Conservation (phyloP, 1,284 basidiomycete species). For the Cystobasidium sp. region DNA sequence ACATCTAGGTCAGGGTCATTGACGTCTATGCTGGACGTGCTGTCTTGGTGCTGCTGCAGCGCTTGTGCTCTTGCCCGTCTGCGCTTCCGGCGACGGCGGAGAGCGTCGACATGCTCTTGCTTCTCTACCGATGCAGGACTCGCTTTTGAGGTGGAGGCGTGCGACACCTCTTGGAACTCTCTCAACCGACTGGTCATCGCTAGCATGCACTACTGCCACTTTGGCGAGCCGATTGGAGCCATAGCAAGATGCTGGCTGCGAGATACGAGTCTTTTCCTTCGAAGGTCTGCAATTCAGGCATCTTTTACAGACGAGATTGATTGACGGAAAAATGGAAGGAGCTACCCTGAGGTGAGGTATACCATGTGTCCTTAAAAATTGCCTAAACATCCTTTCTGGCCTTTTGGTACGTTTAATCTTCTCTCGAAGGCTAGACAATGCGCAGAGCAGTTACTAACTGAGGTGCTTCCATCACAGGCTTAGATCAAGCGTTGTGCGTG, state of each 20-base stretch:
- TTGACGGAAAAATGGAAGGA: too few relatives aligned
- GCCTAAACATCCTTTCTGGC: not conserved
- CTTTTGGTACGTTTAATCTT: not conserved
- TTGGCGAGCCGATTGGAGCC: not conserved
- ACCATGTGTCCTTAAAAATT: not conserved
- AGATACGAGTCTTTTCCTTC: too few relatives aligned
- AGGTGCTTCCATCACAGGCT: too few relatives aligned
- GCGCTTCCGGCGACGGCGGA: slow-evolving; percentile 20
- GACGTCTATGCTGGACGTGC: slow-evolving; percentile 15
- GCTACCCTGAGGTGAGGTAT: too few relatives aligned
- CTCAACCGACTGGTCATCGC: slow-evolving; percentile 16
- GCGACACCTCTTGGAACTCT: slow-evolving; percentile 22
- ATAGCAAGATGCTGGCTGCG: not conserved
- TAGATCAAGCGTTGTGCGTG: too few relatives aligned
- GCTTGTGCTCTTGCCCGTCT: slow-evolving; percentile 20
- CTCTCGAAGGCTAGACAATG: too few relatives aligned
- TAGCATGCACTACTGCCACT: not conserved
- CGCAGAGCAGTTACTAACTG: too few relatives aligned
- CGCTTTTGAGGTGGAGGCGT: not conserved
- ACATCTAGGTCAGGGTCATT: slow-evolving; percentile 40
- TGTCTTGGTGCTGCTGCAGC: slow-evolving; percentile 15
- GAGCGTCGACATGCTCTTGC: slow-evolving; percentile 26
- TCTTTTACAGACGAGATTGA: too few relatives aligned
- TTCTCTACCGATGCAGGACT: slow-evolving; percentile 7
- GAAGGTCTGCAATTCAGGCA: too few relatives aligned